Percentiles rank a stretch among this genome's conserved stretches.
Evolutionary conservation across 1,284 basidiomycete genomes (phyloP).

Genomic region (Cutaneotrichosporon sp.): DNA sequence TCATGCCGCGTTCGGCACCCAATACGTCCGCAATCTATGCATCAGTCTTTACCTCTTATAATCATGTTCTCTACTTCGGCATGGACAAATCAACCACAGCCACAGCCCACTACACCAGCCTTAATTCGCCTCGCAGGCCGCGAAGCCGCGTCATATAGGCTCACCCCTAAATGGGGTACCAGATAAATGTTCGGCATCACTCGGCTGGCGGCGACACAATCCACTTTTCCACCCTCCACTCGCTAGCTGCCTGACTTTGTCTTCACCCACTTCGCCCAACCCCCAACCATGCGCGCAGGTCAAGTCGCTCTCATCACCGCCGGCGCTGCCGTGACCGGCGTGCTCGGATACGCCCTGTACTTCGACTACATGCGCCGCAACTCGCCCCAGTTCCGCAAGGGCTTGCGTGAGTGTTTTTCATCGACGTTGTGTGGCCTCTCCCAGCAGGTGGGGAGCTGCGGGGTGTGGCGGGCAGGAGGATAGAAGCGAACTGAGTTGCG

Average conservation of each 20-base stretch:
- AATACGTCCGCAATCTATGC: too few relatives aligned
- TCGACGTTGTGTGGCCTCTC: not conserved
- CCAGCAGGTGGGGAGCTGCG: not conserved
- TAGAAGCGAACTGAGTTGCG: too few relatives aligned
- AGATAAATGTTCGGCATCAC: not conserved
- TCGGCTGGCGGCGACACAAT: not conserved
- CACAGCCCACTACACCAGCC: too few relatives aligned
- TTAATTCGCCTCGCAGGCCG: too few relatives aligned
- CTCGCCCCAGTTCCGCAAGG: conserved; percentile 80
- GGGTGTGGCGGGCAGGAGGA: not conserved
- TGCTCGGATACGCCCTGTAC: conserved; percentile 77
- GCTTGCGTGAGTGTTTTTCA: conserved; percentile 66
- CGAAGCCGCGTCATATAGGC: too few relatives aligned
- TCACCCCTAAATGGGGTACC: too few relatives aligned
- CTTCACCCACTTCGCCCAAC: not conserved
- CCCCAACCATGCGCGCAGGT: conserved; percentile 38
- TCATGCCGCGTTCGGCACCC: too few relatives aligned
- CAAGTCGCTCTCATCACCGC: conserved; percentile 63
- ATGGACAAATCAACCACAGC: too few relatives aligned
- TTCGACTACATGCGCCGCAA: conserved; percentile 94
- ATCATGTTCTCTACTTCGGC: too few relatives aligned
- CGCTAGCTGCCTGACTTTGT: too few relatives aligned
- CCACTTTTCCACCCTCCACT: not conserved
- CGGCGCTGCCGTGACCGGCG: conserved; percentile 56
- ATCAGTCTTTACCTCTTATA: too few relatives aligned